phyloP scores from a whole-genome alignment of 768 basidiomycete genomes.

The Tulasnella sp. region DNA sequence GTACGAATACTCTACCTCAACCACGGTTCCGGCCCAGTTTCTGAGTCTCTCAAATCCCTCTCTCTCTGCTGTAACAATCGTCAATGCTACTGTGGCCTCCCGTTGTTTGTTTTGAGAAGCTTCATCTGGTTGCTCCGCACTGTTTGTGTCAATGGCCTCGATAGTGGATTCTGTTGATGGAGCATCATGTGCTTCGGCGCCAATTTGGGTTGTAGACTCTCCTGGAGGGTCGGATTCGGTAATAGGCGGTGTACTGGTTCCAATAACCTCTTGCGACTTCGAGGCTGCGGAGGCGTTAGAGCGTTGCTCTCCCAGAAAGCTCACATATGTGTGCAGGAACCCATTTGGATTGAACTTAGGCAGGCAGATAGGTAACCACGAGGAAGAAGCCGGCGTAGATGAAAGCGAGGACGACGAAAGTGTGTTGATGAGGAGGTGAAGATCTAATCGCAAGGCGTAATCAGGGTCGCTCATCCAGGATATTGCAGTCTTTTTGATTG shows the following conservation, averaged over 20 bases:
- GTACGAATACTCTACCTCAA: conserved; percentile 5
- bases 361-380: conserved; percentile 91
- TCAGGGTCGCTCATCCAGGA: conserved; percentile 6
- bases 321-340: conserved; percentile 85
- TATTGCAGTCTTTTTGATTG: neutral
- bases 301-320: conserved; percentile 30
- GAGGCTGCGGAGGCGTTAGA: conserved; percentile 19
- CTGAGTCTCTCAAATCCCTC: conserved; percentile 16
- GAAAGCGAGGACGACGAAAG: conserved; percentile 64
- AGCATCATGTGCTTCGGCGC: neutral
- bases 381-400: conserved; percentile 65
- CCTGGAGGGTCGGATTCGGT: neutral
- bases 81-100: neutral
- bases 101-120: neutral
- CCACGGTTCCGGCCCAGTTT: conserved; percentile 14
- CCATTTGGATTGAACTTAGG: conserved; percentile 84
- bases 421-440: conserved; percentile 87
- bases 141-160: neutral
- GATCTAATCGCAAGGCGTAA: conserved; percentile 37
- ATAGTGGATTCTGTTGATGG: neutral
- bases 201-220: neutral
- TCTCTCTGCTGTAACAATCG: conserved; percentile 14
- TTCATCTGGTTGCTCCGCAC: conserved; percentile 7
- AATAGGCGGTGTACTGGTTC: too few species aligned
- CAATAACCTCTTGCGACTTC: neutral